Evolutionary conservation across 257 asterid genomes (phyloP), one percentile per base, ranked within the genome.

Genomic region (Ballota nigra): DNA sequence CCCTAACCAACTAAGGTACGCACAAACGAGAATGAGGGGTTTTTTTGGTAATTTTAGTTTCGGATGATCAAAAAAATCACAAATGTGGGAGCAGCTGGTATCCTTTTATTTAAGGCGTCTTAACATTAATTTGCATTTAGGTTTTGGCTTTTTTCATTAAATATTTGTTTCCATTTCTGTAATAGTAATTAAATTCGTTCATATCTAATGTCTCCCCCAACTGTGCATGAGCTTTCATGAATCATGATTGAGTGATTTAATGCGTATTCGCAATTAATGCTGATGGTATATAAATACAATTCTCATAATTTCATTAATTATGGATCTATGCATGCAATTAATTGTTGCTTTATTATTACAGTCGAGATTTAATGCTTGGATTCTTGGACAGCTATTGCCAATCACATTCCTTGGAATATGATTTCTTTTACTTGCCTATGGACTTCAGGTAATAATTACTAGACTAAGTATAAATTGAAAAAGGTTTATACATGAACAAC

Each of bases 391-490:
- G 18, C 4, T 69, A 43, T 5, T 78, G 88, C 83, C 2, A 4
- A 2, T 13, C 13, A 0, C 57, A 77, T 68, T 56, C 75, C 0
- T 12, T 86, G 65, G 84, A 71, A 53, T 88, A 84, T 55, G 92
- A 88, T 70, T 86, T 86, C 41, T 7, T 87, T 20, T 85, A 88
- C 58, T 61, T 88, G 0, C 95, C 92, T 0, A 84, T 88, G 75
- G 95, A 88, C 34, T 88, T 86, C 63, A 10, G 77, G 95, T 86
- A 43, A 41, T 41, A 2, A 41, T n/a, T n/a, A n/a, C n/a, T n/a
- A n/a, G n/a, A n/a, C n/a, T n/a, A n/a, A n/a, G n/a, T n/a, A n/a
- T n/a, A n/a, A n/a, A n/a, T n/a, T n/a, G n/a, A n/a, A n/a, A n/a
- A n/a, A n/a, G n/a, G n/a, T n/a, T n/a, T n/a, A n/a, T n/a, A n/a